Conservation (phyloP, 345 rosid genomes). For the Corymbia maculata region DNA sequence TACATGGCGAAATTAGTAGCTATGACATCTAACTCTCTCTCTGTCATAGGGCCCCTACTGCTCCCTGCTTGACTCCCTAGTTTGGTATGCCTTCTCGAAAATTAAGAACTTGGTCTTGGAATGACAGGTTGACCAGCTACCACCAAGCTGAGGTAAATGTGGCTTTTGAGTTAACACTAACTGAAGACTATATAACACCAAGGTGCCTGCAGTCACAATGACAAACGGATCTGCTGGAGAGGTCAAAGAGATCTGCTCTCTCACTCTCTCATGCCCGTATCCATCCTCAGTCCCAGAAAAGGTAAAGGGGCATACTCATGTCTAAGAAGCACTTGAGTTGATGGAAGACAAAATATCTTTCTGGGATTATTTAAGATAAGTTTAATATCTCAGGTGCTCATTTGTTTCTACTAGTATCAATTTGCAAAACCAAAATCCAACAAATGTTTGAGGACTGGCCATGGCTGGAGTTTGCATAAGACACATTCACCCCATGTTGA, state of each 20-base stretch:
- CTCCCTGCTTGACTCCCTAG: background rate
- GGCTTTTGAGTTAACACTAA: background rate
- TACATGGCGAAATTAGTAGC: background rate
- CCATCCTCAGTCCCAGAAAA: background rate
- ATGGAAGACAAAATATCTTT: background rate
- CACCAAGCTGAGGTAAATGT: background rate
- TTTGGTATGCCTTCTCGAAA: background rate
- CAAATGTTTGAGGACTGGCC: background rate
- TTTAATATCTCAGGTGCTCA: background rate
- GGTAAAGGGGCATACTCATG: background rate
- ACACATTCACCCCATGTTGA: background rate
- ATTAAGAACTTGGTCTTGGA: background rate
- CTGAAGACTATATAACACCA: background rate
- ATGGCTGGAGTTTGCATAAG: background rate
- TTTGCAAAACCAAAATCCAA: background rate
- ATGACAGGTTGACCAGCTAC: background rate
- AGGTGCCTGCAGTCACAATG: background rate
- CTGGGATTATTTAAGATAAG: background rate
- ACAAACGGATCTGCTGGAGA: background rate
- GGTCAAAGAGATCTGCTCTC: background rate
- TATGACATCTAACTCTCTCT: background rate
- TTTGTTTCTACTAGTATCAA: background rate
- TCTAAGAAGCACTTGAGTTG: background rate
- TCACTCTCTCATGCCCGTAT: background rate
- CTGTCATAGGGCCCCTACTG: background rate